These are phyloP conservation scores for Diophrys appendiculata DNA, from an alignment of 73 alveolate species.

Conservation along the genomic window DNA sequence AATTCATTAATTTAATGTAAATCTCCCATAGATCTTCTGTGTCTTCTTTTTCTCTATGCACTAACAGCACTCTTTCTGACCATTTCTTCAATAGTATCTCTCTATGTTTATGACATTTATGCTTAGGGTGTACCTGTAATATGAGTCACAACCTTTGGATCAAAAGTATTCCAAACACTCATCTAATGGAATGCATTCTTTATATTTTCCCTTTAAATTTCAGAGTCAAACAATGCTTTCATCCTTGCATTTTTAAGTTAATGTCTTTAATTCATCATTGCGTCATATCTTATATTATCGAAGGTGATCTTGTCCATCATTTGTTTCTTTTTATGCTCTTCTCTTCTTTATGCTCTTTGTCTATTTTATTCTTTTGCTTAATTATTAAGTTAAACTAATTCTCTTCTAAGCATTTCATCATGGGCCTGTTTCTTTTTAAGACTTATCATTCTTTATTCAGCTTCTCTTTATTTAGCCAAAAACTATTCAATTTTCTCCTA, in stretches of 20 bases:
- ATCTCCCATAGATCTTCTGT: neutral
- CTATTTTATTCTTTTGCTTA: constrained; percentile 26
- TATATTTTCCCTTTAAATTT: constrained; percentile 43
- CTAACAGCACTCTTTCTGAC: constrained; percentile 26
- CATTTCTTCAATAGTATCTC: constrained; percentile 25
- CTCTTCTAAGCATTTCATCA: constrained; percentile 27
- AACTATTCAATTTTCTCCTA: constrained; percentile 5
- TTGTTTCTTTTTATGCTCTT: constrained; percentile 10
- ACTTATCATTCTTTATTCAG: constrained; percentile 18
- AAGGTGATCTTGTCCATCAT: neutral
- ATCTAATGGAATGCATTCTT: constrained; percentile 29
- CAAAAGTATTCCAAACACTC: constrained; percentile 60
- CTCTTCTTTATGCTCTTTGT: constrained; percentile 19
- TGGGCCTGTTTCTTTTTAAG: constrained; percentile 6
- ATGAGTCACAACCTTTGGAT: constrained; percentile 33
- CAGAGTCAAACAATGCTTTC: constrained; percentile 32
- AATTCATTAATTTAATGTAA: no score
- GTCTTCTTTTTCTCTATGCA: constrained; percentile 9
- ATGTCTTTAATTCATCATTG: constrained; percentile 13
- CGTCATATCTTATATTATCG: constrained; percentile 10
- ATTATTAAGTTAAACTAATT: constrained; percentile 20
- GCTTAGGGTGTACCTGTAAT: constrained; percentile 12
- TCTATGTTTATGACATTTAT: no score
- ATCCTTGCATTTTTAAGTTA: constrained; percentile 25
- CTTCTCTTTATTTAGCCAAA: constrained; percentile 19